These are phyloP conservation scores for Firmiana major DNA, from an alignment of 345 rosid species.

Conservation along the genomic window DNA sequence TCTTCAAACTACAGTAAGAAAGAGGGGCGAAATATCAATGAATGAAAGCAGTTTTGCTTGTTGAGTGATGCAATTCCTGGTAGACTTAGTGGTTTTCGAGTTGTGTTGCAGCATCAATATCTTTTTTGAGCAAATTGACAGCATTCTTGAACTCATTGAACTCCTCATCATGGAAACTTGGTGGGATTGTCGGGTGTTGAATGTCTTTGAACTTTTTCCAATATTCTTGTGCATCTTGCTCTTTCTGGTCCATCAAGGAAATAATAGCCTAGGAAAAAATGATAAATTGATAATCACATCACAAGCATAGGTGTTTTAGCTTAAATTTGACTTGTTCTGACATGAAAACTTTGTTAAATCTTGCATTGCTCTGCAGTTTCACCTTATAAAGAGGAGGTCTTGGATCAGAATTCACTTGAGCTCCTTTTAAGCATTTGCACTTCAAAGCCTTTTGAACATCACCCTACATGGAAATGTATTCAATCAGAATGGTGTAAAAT, in stretches of 20 bases:
- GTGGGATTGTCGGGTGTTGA: constrained; percentile 28
- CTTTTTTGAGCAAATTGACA: constrained; percentile 35
- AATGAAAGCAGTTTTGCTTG: neutral
- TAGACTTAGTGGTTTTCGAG: neutral
- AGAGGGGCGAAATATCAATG: neutral
- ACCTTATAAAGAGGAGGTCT: constrained; percentile 56
- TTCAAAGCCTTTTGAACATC: constrained; percentile 35
- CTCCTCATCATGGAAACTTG: constrained; percentile 27
- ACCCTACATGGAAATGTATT: constrained; percentile 28
- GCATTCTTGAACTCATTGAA: constrained; percentile 35
- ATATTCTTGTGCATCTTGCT: constrained; percentile 14
- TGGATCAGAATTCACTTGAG: constrained; percentile 34
- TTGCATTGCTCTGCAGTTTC: neutral
- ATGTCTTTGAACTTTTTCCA: constrained; percentile 39
- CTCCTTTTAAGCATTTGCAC: constrained; percentile 35
- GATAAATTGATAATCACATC: neutral
- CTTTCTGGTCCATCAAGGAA: constrained; percentile 12
- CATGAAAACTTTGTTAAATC: no score
- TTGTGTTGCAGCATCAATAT: constrained; percentile 20
- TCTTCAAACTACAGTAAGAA: neutral
- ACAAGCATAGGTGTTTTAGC: neutral
- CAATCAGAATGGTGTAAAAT: neutral
- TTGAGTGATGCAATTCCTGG: neutral
- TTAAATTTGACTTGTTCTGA: neutral
- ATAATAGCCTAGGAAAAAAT: constrained; percentile 35